phyloP scores from a whole-genome alignment of 805 yeast genomes.

The Candida hungchunana region DNA sequence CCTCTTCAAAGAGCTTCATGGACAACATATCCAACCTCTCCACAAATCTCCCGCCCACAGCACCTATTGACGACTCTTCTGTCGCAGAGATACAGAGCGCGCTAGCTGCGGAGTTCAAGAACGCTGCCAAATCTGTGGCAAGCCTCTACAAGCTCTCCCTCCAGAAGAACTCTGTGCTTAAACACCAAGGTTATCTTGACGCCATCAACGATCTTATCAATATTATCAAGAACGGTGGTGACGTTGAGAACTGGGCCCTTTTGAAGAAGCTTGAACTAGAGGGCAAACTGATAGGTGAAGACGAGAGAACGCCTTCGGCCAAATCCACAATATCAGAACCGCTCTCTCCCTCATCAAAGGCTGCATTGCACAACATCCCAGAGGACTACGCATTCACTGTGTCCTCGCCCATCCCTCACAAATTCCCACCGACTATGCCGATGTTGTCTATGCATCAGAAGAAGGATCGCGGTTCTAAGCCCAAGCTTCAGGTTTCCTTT shows the following conservation, averaged over 20 bases:
- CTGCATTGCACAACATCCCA: too few relatives aligned
- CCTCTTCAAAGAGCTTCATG: conserved; percentile 45
- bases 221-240: conserved; percentile 34
- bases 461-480: conserved; percentile 1
- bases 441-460: conserved; percentile 11
- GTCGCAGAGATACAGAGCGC: conserved; percentile 45
- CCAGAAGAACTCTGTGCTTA: conserved; percentile 40
- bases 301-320: neutral
- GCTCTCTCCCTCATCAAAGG: too few relatives aligned
- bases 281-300: conserved; percentile 8
- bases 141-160: conserved; percentile 56
- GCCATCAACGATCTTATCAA: conserved; percentile 54
- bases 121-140: conserved; percentile 70
- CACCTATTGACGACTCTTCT: conserved; percentile 51
- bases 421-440: conserved; percentile 23
- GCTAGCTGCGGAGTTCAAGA: conserved; percentile 59
- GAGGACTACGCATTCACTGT: conserved; percentile 18
- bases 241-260: conserved; percentile 50
- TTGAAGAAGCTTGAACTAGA: conserved; percentile 42
- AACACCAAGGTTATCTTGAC: conserved; percentile 55
- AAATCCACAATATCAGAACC: neutral
- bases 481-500: neutral
- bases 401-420: conserved; percentile 9
- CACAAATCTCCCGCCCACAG: too few relatives aligned
- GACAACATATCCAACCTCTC: conserved; percentile 54